phyloP scores from a whole-genome alignment of 805 yeast genomes.

The Citeromyces matritensis region DNA sequence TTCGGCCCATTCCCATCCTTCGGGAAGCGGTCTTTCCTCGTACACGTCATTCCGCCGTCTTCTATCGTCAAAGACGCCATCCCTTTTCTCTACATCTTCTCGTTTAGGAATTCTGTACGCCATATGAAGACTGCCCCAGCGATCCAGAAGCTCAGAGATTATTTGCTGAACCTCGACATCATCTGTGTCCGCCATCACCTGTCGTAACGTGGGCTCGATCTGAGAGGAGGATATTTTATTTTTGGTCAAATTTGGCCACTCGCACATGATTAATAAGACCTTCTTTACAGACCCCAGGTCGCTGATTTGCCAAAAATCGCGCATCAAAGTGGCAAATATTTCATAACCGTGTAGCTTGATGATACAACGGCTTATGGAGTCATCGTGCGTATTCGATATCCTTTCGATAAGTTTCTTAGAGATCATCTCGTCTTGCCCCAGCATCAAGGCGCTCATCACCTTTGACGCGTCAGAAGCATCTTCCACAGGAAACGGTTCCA shows the following conservation, averaged over 20 bases:
- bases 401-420: constrained; percentile 56
- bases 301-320: constrained; percentile 2
- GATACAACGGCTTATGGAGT: constrained; percentile 37
- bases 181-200: constrained; percentile 15
- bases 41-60: not conserved
- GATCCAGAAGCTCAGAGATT: constrained; percentile 32
- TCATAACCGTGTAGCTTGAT: constrained; percentile 80
- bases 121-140: constrained; percentile 65
- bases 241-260: constrained; percentile 52
- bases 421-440: constrained; percentile 50
- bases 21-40: constrained; percentile 22
- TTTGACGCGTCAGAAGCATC: constrained; percentile 48
- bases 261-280: constrained; percentile 39
- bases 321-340: constrained; percentile 36
- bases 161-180: constrained; percentile 15
- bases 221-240: constrained; percentile 65
- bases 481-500: constrained; percentile 35
- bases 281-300: constrained; percentile 17
- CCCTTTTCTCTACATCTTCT: not conserved
- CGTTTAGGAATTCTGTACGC: constrained; percentile 73
- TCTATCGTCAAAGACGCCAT: not conserved
- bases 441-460: constrained; percentile 71
- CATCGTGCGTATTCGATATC: constrained; percentile 35
- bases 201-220: constrained; percentile 48
- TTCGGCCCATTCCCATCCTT: constrained; percentile 51